phyloP scores from a whole-genome alignment of 257 asterid genomes.

The Mentha longifolia region DNA sequence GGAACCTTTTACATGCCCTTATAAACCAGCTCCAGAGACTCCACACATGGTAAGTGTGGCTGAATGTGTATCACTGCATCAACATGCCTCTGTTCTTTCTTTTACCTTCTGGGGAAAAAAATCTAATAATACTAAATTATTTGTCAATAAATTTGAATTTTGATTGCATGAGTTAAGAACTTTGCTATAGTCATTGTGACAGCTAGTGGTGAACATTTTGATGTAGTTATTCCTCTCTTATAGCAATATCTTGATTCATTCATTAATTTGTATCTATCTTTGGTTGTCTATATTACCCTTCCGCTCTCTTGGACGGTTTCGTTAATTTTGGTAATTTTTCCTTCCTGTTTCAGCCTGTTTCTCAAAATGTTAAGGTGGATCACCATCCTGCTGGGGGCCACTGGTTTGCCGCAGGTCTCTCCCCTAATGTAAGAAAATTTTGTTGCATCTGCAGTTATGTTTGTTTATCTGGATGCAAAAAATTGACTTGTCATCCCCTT shows the following conservation, averaged over 20 bases:
- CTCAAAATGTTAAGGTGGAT: slow-evolving; percentile 85
- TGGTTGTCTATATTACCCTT: slow-evolving; percentile 20
- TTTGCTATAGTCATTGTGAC: slow-evolving; percentile 17
- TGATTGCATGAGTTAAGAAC: slow-evolving; percentile 23
- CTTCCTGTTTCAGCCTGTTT: slow-evolving; percentile 65
- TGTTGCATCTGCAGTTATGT: slow-evolving; percentile 30
- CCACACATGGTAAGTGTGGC: slow-evolving; percentile 80
- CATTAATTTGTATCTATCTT: not conserved
- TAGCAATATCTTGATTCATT: slow-evolving; percentile 11
- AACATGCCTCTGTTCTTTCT: slow-evolving; percentile 19
- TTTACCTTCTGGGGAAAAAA: not conserved
- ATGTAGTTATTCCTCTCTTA: slow-evolving; percentile 5
- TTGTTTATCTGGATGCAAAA: slow-evolving; percentile 26
- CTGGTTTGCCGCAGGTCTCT: slow-evolving; percentile 99
- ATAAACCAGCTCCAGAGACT: slow-evolving; percentile 86
- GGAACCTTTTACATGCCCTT: slow-evolving; percentile 90
- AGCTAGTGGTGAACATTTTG: slow-evolving; percentile 20
- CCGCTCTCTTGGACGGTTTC: slow-evolving; percentile 16
- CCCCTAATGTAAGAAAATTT: slow-evolving; percentile 86
- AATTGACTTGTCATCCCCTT: slow-evolving; percentile 26
- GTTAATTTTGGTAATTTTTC: slow-evolving; percentile 21
- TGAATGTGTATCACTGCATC: slow-evolving; percentile 16
- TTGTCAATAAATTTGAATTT: not conserved
- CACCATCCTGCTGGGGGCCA: slow-evolving; percentile 99
- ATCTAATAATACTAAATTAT: not conserved